Evolutionary conservation across 23 red algal species (phyloP).

Genomic region (Agarophyton chilense): DNA sequence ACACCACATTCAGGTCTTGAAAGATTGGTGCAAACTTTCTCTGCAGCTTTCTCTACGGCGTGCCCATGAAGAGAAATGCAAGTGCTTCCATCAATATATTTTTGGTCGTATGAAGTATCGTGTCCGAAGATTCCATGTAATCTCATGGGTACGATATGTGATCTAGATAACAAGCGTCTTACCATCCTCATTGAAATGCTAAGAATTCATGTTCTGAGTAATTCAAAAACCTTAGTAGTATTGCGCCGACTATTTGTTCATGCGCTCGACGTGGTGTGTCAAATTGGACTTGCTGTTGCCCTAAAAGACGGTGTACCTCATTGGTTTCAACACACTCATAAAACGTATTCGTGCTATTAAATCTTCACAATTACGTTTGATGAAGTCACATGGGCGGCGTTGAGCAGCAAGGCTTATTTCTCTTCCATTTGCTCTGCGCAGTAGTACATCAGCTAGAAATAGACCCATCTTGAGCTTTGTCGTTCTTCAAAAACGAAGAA

Average conservation of each 20-base stretch:
- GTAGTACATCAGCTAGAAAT: conserved; percentile 34
- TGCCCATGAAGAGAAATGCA: conserved; percentile 36
- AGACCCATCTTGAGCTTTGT: conserved; percentile 9
- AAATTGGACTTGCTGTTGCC: conserved; percentile 43
- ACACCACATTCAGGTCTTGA: not conserved
- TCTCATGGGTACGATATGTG: conserved; percentile 36
- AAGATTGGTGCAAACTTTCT: conserved; percentile 48
- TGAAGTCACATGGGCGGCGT: conserved; percentile 13
- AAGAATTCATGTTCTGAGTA: conserved; percentile 18
- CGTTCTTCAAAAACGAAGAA: not conserved
- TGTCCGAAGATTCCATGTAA: conserved; percentile 36
- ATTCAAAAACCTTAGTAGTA: not conserved
- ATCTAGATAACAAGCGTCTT: conserved; percentile 26
- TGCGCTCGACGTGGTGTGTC: conserved; percentile 58
- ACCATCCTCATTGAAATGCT: conserved; percentile 20
- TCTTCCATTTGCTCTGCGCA: conserved; percentile 54
- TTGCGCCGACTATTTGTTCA: conserved; percentile 35
- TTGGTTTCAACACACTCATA: conserved; percentile 7
- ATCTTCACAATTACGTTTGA: conserved; percentile 42
- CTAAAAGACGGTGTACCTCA: conserved; percentile 19
- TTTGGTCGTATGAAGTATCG: conserved; percentile 28
- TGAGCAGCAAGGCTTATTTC: conserved; percentile 33
- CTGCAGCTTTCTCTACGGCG: conserved; percentile 5
- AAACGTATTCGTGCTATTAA: conserved; percentile 6
- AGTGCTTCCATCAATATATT: conserved; percentile 18